Evolutionary conservation across 192 early-diverging fungal genomes (phyloP), one percentile per base, ranked within the genome.

Genomic region (Coemansia umbellata): DNA sequence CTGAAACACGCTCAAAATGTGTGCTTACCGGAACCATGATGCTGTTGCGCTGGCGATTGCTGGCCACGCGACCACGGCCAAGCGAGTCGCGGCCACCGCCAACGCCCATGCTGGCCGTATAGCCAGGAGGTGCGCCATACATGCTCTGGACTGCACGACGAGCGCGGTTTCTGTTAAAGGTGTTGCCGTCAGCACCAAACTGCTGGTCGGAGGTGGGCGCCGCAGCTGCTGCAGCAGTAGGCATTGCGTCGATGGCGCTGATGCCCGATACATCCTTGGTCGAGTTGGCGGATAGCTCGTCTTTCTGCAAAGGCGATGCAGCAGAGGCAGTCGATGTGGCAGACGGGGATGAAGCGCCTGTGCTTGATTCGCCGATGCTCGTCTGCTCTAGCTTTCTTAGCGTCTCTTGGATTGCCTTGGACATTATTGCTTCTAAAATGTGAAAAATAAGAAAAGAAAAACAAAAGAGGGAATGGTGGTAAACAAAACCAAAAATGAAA

Each of bases 1-100:
- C n/a, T n/a, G n/a, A n/a, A n/a, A n/a, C n/a, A n/a, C n/a, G n/a
- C 31, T 43, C 7, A 15, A 27, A 62, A n/a, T n/a, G n/a, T n/a
- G n/a, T n/a, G n/a, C 73, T 68, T 75, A 75, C 73, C 24, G 73
- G 73, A 58, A 75, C 61, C 73, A 75, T 75, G 60, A 75, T 75
- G 37, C 73, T 75, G 61, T 69, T 75, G 66, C 73, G 73, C 73
- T 75, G 73, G 53, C 73, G 65, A 5, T 62, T 61, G 66, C 73
- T 75, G 43, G 60, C 57, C 31, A 69, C 55, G 26, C 73, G 61
- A 37, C 73, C 73, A n/a, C 61, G 57, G 27, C 66, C 66, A 49
- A 50, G 17, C 24, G 58, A 15, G 49, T 75, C 66, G 43, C 65
- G 65, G n/a, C 53, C 63, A n/a, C 72, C 60, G 42, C 66, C 73